Percentiles rank a stretch among this genome's conserved stretches.
These are phyloP conservation scores for Ganoderma meredithae DNA, from an alignment of 1,284 basidiomycete genomes.

Conservation along the genomic window DNA sequence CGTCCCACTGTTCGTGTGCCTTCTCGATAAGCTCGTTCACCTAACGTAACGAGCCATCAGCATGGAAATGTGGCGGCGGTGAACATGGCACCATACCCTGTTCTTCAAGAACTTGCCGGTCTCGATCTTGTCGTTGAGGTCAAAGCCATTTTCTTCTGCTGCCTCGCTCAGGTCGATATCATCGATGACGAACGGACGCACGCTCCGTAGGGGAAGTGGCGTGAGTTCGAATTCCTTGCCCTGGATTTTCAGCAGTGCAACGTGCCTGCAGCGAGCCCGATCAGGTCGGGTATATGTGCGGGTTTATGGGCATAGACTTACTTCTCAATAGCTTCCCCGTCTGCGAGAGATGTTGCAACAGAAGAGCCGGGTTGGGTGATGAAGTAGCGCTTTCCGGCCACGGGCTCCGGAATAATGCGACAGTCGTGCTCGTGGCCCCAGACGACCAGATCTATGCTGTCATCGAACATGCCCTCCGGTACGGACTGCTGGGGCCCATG, in stretches of 20 bases:
- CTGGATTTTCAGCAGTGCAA: constrained; percentile 86
- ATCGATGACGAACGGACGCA: constrained; percentile 95
- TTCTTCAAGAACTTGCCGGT: constrained; percentile 83
- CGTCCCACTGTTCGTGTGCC: constrained; percentile 83
- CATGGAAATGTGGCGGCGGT: background rate
- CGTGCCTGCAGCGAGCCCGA: constrained; percentile 64
- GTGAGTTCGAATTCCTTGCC: constrained; percentile 88
- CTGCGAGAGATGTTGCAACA: constrained; percentile 91
- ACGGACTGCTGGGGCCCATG: constrained; percentile 94
- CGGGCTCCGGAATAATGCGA: constrained; percentile 88
- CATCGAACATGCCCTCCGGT: constrained; percentile 97
- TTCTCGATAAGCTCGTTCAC: constrained; percentile 82
- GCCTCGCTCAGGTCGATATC: constrained; percentile 80
- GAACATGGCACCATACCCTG: constrained; percentile 55
- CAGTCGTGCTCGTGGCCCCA: constrained; percentile 99
- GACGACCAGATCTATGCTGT: constrained; percentile 91
- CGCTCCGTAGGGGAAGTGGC: constrained; percentile 88
- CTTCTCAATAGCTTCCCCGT: constrained; percentile 92
- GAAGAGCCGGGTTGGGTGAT: constrained; percentile 97
- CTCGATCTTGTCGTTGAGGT: constrained; percentile 81
- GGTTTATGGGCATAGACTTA: constrained; percentile 44
- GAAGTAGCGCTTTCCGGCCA: constrained; percentile 90
- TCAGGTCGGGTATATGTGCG: background rate
- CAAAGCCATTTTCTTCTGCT: constrained; percentile 78
- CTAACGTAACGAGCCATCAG: constrained; percentile 51